Evolutionary conservation across 805 yeast genomes (phyloP).

Genomic region (Monosporozyma yasuniensis): DNA sequence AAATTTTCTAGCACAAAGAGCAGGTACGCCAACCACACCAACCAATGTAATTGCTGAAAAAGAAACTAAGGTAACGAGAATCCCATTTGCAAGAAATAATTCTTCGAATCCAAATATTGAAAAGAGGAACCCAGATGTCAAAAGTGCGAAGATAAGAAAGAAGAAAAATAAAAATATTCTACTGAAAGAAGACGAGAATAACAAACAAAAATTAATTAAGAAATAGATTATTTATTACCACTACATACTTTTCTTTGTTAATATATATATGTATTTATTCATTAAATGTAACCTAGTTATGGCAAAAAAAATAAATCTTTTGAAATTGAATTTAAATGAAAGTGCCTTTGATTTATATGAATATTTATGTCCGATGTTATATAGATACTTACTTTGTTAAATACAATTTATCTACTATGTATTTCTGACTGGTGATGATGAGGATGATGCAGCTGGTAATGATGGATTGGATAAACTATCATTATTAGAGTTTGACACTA

Average conservation of each 20-base stretch:
- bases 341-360: neutral
- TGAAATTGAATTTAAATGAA: neutral
- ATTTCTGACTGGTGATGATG: neutral
- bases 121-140: neutral
- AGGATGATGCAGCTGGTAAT: neutral
- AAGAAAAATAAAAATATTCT: neutral
- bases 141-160: neutral
- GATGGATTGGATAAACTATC: neutral
- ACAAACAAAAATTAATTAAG: neutral
- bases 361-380: neutral
- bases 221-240: neutral
- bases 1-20: slow-evolving; percentile 3
- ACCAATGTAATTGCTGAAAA: neutral
- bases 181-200: neutral
- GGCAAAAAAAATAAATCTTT: no score
- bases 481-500: slow-evolving; percentile 13
- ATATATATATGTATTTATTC: neutral
- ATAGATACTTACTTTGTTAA: neutral
- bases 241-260: neutral
- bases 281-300: neutral
- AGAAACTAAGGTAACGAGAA: neutral
- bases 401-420: neutral
- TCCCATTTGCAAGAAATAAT: neutral
- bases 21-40: neutral
- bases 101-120: neutral